These are phyloP conservation scores for Neurospora sublineolata DNA, from an alignment of 495 filamentous ascomycete species.

Conservation along the genomic window DNA sequence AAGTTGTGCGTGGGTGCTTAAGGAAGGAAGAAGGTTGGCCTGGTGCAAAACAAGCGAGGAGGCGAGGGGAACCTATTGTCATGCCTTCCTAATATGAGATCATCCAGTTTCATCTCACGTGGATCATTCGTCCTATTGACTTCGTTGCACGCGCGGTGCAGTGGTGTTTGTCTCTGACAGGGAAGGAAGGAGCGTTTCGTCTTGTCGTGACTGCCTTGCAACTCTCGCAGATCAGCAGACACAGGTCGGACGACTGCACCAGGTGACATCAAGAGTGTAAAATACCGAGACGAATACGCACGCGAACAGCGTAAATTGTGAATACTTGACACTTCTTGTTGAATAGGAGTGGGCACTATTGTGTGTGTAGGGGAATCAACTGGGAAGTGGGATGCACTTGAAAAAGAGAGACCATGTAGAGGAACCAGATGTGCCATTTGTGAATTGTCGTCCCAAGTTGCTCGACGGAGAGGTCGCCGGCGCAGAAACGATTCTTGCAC, in stretches of 20 bases:
- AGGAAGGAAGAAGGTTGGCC: background rate
- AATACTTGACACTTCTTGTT: background rate
- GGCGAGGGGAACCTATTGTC: background rate
- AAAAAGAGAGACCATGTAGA: background rate
- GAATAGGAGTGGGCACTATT: background rate
- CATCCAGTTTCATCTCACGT: background rate
- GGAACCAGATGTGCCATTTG: background rate
- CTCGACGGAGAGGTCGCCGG: background rate
- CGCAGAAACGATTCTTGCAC: background rate
- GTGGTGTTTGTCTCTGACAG: background rate
- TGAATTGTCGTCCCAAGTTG: background rate
- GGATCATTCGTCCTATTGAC: background rate
- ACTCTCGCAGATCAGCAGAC: background rate
- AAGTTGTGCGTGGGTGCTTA: background rate
- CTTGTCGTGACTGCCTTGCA: background rate
- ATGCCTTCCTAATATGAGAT: background rate
- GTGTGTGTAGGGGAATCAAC: too few species aligned
- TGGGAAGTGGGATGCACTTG: background rate
- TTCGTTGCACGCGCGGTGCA: too few species aligned
- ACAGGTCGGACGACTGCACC: background rate
- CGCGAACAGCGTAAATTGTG: background rate
- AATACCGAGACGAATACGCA: background rate
- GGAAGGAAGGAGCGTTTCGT: background rate
- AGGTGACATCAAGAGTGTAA: background rate
- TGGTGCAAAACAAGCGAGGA: background rate